Percentiles rank a stretch among this genome's conserved stretches.
These are phyloP conservation scores for Claviceps sp. DNA, from an alignment of 2,329 filamentous ascomycete genomes.

Conservation along the genomic window DNA sequence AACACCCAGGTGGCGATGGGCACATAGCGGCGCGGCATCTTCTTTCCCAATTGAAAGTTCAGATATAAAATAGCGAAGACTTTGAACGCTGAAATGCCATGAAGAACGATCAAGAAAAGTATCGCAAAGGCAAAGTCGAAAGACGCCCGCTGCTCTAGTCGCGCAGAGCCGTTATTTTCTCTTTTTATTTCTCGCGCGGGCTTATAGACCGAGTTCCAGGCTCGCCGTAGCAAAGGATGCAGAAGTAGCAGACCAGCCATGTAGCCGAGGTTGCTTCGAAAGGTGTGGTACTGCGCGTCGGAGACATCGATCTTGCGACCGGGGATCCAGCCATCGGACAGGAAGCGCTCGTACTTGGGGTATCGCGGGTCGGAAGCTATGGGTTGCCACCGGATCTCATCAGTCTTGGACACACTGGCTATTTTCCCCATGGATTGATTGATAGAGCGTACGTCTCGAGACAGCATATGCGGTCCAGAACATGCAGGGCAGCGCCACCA, in stretches of 20 bases:
- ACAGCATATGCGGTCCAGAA: constrained; percentile 81
- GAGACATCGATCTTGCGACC: constrained; percentile 88
- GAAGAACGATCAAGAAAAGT: constrained; percentile 63
- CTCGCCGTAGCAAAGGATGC: constrained; percentile 64
- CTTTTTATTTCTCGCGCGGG: constrained; percentile 14
- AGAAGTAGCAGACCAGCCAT: constrained; percentile 59
- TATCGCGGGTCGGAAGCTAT: constrained; percentile 73
- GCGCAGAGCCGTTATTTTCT: constrained; percentile 31
- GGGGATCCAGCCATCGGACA: constrained; percentile 80
- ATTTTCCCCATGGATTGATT: not conserved
- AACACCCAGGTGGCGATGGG: constrained; percentile 77
- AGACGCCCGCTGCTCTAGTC: constrained; percentile 55
- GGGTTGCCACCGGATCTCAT: not conserved
- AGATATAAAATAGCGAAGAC: constrained; percentile 64
- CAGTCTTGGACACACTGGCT: not conserved
- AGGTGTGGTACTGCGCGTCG: constrained; percentile 74
- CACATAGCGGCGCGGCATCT: constrained; percentile 55
- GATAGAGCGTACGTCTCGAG: constrained; percentile 52
- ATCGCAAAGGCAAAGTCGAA: constrained; percentile 78
- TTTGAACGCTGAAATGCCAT: constrained; percentile 78
- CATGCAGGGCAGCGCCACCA: constrained; percentile 64
- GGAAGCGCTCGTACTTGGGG: constrained; percentile 52
- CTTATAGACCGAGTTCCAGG: constrained; percentile 48
- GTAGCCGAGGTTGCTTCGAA: constrained; percentile 76
- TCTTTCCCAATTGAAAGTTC: constrained; percentile 70